A percentile compares a stretch with the other conserved stretches of the same genome.
Evolutionary conservation across 2,329 filamentous ascomycete genomes (phyloP).

Genomic region (Penicillium sp.): DNA sequence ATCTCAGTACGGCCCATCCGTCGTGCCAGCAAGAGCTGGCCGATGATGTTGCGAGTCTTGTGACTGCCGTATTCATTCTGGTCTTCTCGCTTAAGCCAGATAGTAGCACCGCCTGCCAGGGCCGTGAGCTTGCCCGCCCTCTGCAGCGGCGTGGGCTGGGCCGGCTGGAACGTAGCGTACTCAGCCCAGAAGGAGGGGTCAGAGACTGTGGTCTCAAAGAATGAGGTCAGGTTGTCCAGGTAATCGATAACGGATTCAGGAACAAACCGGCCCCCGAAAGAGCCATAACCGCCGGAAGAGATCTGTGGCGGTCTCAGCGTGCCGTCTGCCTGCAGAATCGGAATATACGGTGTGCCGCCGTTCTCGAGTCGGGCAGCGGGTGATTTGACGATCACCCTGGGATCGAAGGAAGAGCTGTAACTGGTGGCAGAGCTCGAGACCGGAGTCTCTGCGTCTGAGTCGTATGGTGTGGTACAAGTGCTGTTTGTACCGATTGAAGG

Average conservation of each 20-base stretch:
- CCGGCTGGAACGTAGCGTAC: constrained; percentile 20
- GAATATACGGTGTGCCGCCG: constrained; percentile 16
- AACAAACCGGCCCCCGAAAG: constrained; percentile 26
- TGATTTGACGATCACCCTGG: constrained; percentile 9
- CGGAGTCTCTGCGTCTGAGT: constrained; percentile 14
- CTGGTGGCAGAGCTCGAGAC: constrained; percentile 14
- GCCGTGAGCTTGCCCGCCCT: constrained; percentile 17
- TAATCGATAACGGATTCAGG: constrained; percentile 28
- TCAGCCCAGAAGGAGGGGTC: constrained; percentile 27
- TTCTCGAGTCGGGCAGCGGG: constrained; percentile 2
- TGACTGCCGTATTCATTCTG: constrained; percentile 23
- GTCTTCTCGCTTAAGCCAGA: constrained; percentile 27
- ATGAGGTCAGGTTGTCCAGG: constrained; percentile 23
- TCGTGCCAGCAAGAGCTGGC: constrained; percentile 21
- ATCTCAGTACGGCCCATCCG: constrained; percentile 23
- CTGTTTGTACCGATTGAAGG: constrained; percentile 7
- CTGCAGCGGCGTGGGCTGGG: constrained; percentile 17
- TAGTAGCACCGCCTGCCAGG: constrained; percentile 19
- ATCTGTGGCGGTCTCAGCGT: constrained; percentile 19
- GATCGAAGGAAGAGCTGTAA: constrained; percentile 7
- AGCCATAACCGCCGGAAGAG: constrained; percentile 22
- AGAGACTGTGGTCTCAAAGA: constrained; percentile 23
- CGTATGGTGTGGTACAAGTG: constrained; percentile 6
- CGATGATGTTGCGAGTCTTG: constrained; percentile 23
- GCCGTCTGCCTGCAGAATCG: constrained; percentile 23